Base-by-base conservation (phyloP, 2,329 filamentous ascomycete genomes). In the Trichoderma cornu-damae region DNA sequence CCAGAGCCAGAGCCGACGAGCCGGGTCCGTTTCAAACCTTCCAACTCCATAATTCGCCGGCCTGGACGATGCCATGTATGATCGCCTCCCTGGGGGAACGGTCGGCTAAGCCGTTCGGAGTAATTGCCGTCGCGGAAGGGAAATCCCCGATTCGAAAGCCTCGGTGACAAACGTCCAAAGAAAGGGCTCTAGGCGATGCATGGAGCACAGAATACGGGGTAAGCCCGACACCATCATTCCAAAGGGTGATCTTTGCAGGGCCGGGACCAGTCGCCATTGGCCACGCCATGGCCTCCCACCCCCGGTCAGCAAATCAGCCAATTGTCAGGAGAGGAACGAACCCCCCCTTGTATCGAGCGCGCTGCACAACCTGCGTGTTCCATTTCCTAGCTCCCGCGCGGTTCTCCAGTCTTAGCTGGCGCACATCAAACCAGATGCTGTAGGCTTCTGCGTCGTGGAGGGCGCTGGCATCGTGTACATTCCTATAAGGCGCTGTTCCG, bases 341-440 rank as follows among this genome's bases (percentile, higher is more conserved):
- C n/a, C n/a, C n/a, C n/a, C n/a, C 55, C 26, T 32, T 24, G 46
- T 35, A 52, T 43, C 22, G 22, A 53, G 26, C 18, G 37, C 38
- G 37, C 38, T 51, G 48, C 47, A 51, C 37, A 35, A 52, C 35
- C 28, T 35, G 55, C 38, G 38, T 52, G 37, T 43, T 42, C 38
- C n/a, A 46, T 16, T 34, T 42, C 38, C 42, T 57, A 57, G 55
- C 47, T 57, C 46, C 55, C 55, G 55, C 30, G 55, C 38, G 48
- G 55, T 51, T 51, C 55, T 52, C 46, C 46, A 51, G 47, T 37
- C 55, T 42, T 57, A 44, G 50, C 37, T 57, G 53, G 44, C 53
- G 43, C 46, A 26, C 43, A 40, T 57, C 26, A 28, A 42, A 26
- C 28, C 37, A 40, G 53, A 49, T 49, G 53, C 28, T 34, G 53